phyloP scores from a whole-genome alignment of 441 rosid genomes.

The Croton laevigatus region DNA sequence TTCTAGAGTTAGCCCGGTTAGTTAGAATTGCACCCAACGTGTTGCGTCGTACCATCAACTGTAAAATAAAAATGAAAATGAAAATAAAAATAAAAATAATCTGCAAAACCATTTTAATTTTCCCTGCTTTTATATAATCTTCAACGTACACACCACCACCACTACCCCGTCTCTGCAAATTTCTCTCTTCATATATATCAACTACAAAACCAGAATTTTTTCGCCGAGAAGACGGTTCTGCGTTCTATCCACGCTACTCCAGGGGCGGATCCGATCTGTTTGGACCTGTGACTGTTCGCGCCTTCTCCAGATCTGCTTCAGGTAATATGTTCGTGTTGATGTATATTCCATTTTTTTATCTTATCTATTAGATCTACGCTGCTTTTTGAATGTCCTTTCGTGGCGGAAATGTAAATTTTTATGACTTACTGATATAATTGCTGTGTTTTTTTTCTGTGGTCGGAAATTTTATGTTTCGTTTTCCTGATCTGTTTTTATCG shows the following conservation, averaged over 20 bases:
- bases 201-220: neutral
- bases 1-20: neutral
- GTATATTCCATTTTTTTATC: too few species aligned
- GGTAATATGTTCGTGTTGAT: slow-evolving; percentile 1
- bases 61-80: neutral
- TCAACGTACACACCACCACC: neutral
- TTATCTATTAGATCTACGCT: slow-evolving; percentile 5
- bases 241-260: slow-evolving; percentile 12
- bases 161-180: neutral
- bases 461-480: neutral
- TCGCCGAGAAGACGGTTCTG: neutral
- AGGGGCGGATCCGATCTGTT: slow-evolving; percentile 14
- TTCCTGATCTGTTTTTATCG: slow-evolving; percentile 2
- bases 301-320: slow-evolving; percentile 26
- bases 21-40: neutral
- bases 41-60: neutral
- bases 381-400: neutral
- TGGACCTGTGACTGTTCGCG: neutral
- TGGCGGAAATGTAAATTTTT: neutral
- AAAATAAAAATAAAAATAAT: too few species aligned
- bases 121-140: neutral
- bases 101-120: too few species aligned
- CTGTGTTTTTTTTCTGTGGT: neutral
- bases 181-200: neutral
- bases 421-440: neutral